These are phyloP conservation scores for Macrophomina pseudophaseolina DNA, from an alignment of 2,329 filamentous ascomycete species.

Conservation along the genomic window DNA sequence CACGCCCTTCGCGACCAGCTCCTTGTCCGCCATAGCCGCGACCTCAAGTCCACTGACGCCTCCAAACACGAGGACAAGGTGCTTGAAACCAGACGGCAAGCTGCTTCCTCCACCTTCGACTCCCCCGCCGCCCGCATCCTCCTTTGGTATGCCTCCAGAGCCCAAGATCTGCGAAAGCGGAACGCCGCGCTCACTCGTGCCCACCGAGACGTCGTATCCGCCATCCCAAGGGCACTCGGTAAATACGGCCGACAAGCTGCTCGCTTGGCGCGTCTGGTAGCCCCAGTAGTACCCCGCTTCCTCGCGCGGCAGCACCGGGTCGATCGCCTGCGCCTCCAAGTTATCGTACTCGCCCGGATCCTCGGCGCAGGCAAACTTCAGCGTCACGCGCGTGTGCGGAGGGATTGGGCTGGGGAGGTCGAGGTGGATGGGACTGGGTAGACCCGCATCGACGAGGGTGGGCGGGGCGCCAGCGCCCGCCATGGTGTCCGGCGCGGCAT, in stretches of 20 bases:
- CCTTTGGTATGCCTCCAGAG: conserved; percentile 5
- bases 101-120: conserved; percentile 27
- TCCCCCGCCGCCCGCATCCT: conserved; percentile 1
- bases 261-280: conserved; percentile 70
- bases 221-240: conserved; percentile 75
- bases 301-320: conserved; percentile 71
- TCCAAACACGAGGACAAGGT: conserved; percentile 79
- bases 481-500: conserved; percentile 28
- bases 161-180: conserved; percentile 47
- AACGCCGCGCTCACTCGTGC: conserved; percentile 78
- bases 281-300: conserved; percentile 88
- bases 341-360: conserved; percentile 39
- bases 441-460: conserved; percentile 57
- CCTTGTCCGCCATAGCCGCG: conserved; percentile 67
- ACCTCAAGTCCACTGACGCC: conserved; percentile 80
- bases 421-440: conserved; percentile 48
- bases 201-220: conserved; percentile 83
- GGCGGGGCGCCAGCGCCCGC: conserved; percentile 11
- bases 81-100: conserved; percentile 60
- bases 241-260: conserved; percentile 73
- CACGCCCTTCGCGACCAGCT: conserved; percentile 66
- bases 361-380: conserved; percentile 62
- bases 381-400: conserved; percentile 73
- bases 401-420: conserved; percentile 67
- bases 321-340: conserved; percentile 63